A percentile compares a stretch with the other conserved stretches of the same genome.
phyloP scores from a whole-genome alignment of 306 rosid species.

The Dryas alaskensis region DNA sequence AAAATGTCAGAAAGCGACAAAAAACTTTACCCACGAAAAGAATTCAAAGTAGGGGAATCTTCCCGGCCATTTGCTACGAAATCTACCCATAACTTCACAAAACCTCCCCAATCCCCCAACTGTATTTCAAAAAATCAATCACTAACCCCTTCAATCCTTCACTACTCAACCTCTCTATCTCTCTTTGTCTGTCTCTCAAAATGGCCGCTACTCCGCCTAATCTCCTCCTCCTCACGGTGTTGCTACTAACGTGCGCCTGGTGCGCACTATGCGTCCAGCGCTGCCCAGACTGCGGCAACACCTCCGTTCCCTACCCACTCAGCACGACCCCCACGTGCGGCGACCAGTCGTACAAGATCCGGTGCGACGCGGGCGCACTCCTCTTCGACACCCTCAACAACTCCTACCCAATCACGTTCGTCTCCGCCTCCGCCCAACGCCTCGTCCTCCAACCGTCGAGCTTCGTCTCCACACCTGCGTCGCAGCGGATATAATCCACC shows the following conservation, averaged over 20 bases:
- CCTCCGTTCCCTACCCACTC: slow-evolving; percentile 64
- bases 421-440: slow-evolving; percentile 50
- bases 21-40: slow-evolving; percentile 1
- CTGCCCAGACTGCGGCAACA: slow-evolving; percentile 63
- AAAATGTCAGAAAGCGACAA: not conserved
- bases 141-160: not conserved
- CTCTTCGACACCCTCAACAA: slow-evolving; percentile 61
- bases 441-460: slow-evolving; percentile 55
- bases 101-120: not conserved
- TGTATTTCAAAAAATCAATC: not conserved
- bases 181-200: not conserved
- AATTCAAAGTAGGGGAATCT: not conserved
- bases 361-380: slow-evolving; percentile 47
- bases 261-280: slow-evolving; percentile 21
- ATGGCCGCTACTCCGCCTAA: slow-evolving; percentile 25
- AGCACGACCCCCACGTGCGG: slow-evolving; percentile 60
- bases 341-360: slow-evolving; percentile 61
- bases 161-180: not conserved
- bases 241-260: slow-evolving; percentile 35
- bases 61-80: not conserved
- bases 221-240: slow-evolving; percentile 33
- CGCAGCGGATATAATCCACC: slow-evolving; percentile 47
- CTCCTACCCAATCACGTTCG: slow-evolving; percentile 60
- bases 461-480: slow-evolving; percentile 50
- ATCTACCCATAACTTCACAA: not conserved